These are phyloP conservation scores for Ogataea neopini DNA, from an alignment of 805 yeast species.

Conservation along the genomic window DNA sequence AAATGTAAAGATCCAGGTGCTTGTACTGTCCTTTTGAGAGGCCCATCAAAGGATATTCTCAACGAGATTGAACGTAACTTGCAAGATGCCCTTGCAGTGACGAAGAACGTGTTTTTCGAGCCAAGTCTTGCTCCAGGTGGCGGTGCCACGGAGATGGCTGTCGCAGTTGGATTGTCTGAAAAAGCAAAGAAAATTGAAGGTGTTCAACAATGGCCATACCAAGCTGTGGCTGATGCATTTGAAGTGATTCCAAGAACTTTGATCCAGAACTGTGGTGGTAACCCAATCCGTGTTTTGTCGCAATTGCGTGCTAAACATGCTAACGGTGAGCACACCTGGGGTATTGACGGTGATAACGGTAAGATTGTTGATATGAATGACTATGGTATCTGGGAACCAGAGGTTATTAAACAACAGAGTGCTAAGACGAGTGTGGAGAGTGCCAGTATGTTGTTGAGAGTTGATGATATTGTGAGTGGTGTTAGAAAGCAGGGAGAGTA, in stretches of 20 bases:
- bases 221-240: slow-evolving; percentile 97
- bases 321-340: slow-evolving; percentile 79
- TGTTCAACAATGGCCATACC: slow-evolving; percentile 97
- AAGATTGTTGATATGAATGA: slow-evolving; percentile 93
- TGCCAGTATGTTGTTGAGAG: slow-evolving; percentile 91
- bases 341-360: slow-evolving; percentile 94
- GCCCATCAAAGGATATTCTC: slow-evolving; percentile 94
- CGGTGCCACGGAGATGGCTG: slow-evolving; percentile 99
- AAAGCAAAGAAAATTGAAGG: slow-evolving; percentile 93
- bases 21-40: slow-evolving; percentile 89
- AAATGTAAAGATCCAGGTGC: slow-evolving; percentile 87
- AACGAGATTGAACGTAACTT: slow-evolving; percentile 95
- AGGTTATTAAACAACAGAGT: slow-evolving; percentile 94
- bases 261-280: slow-evolving; percentile 97
- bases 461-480: slow-evolving; percentile 97
- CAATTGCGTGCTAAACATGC: slow-evolving; percentile 97
- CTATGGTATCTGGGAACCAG: slow-evolving; percentile 99
- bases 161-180: slow-evolving; percentile 82
- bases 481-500: slow-evolving; percentile 50
- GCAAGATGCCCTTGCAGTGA: slow-evolving; percentile 98
- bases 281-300: slow-evolving; percentile 85
- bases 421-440: slow-evolving; percentile 97
- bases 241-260: slow-evolving; percentile 98
- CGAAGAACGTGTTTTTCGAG: slow-evolving; percentile 91
- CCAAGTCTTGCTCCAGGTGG: slow-evolving; percentile 98